Evolutionary conservation across 139 green algal species (phyloP).

Genomic region (Coelastrella sp.): DNA sequence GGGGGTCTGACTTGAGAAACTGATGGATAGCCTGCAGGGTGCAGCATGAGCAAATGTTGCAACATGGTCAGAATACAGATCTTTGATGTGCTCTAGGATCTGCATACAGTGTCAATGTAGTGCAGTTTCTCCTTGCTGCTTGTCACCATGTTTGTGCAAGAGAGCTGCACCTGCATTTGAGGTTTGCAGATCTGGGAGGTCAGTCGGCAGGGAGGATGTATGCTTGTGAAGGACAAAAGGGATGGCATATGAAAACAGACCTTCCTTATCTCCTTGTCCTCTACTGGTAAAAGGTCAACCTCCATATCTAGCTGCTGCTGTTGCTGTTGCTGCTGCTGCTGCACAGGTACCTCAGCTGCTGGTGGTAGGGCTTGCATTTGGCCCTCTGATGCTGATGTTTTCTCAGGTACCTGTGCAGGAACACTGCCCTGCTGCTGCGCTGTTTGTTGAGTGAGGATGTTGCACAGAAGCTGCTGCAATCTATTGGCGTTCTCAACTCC

Average conservation of each 20-base stretch:
- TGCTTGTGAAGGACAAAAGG: too few species aligned
- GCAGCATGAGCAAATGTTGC: neutral
- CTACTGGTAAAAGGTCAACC: constrained; percentile 55
- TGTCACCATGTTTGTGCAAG: too few species aligned
- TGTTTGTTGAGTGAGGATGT: constrained; percentile 28
- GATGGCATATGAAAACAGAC: constrained; percentile 5
- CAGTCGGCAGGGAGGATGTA: too few species aligned
- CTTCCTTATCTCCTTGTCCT: constrained; percentile 58
- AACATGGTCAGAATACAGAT: neutral
- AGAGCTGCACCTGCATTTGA: too few species aligned
- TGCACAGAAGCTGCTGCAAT: neutral
- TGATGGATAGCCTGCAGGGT: constrained; percentile 54
- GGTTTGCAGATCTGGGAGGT: too few species aligned
- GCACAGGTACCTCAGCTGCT: neutral
- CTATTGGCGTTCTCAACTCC: neutral
- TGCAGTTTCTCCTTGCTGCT: too few species aligned
- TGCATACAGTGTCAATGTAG: too few species aligned
- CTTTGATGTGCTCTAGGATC: too few species aligned
- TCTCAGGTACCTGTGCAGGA: constrained; percentile 21
- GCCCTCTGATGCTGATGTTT: neutral
- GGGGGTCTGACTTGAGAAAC: constrained; percentile 55
- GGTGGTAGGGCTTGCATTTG: too few species aligned
- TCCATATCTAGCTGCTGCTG: neutral
- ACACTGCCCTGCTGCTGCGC: neutral
- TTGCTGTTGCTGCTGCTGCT: constrained; percentile 32